Evolutionary conservation across 345 rosid genomes (phyloP).

Genomic region (Sonneratia caseolaris): DNA sequence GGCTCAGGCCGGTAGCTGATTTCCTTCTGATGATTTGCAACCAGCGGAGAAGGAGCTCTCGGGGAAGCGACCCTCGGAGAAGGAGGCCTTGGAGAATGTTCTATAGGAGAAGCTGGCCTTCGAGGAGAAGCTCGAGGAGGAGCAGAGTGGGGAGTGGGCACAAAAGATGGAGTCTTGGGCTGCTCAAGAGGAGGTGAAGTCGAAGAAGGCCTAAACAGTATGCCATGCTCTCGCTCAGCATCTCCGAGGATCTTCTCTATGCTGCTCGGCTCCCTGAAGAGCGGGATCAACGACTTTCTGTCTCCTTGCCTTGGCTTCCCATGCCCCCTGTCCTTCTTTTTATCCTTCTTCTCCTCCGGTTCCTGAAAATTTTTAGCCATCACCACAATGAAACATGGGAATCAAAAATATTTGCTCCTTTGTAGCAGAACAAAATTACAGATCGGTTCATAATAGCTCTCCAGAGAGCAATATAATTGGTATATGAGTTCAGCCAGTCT

Average conservation of each 20-base stretch:
- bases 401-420: neutral
- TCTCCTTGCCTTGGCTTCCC: conserved; percentile 54
- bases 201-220: conserved; percentile 61
- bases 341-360: conserved; percentile 50
- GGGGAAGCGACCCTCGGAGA: conserved; percentile 25
- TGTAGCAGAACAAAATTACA: neutral
- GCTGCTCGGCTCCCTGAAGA: conserved; percentile 80
- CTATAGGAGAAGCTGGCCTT: conserved; percentile 17
- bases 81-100: conserved; percentile 31
- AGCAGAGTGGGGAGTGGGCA: conserved; percentile 37
- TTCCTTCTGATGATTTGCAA: conserved; percentile 35
- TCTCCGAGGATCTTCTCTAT: conserved; percentile 87
- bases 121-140: conserved; percentile 39
- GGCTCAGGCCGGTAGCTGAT: conserved; percentile 53
- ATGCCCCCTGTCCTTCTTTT: conserved; percentile 40
- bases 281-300: conserved; percentile 71
- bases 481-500: neutral
- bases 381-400: neutral
- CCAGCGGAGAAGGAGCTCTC: conserved; percentile 14
- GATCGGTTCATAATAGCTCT: no score
- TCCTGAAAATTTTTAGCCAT: conserved; percentile 26
- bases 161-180: conserved; percentile 44
- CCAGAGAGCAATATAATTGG: neutral
- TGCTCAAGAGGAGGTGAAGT: conserved; percentile 14
- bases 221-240: conserved; percentile 75